Evolutionary conservation across 1,284 basidiomycete species (phyloP), one percentile per base, ranked within the genome.

Genomic region (Abortiporus biennis): DNA sequence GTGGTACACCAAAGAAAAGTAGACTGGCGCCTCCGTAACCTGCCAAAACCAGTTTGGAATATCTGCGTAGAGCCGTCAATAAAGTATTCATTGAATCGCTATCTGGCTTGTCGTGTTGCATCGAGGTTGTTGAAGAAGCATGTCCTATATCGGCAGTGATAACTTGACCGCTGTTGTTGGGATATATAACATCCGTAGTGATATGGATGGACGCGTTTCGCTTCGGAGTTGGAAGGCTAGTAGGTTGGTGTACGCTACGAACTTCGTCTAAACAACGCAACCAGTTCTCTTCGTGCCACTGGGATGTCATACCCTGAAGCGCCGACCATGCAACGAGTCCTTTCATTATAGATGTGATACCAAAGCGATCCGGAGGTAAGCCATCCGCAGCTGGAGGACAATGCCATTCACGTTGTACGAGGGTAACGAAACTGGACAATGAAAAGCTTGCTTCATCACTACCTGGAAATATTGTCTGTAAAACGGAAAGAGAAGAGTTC

Each of bases 1-100:
- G 72, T 1, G 76, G 74, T 1, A 85, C 71, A 12, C 86, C 86
- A 49, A 89, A 89, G 62, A 89, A 89, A 16, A 87, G 61, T 12
- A 89, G 67, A 39, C 78, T 81, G 2, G 85, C 80, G 5, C 86
- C 86, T 6, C 86, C 85, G 51, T 89, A 89, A 1, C 85, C 85
- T 0, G 82, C 85, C 3, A 89, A 65, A 1, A 85, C 83, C 63
- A 89, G 74, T 58, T 87, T 87, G 4, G 85, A 87, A 27, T 87
- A 68, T 13, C 86, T 72, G 22, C 85, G 74, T 11, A 89, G 62
- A 6, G 78, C 84, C 12, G 71, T 61, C 54, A 84, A 85, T 40
- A 86, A 66, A 40, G 83, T 77, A 29, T 17, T 33, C 47, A 55
- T 45, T 49, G 54, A 36, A 29, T n/a, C 9, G 27, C 9, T 9